These are phyloP conservation scores for Xerocomellus amylosporus DNA, from an alignment of 768 basidiomycete genomes.

Conservation along the genomic window DNA sequence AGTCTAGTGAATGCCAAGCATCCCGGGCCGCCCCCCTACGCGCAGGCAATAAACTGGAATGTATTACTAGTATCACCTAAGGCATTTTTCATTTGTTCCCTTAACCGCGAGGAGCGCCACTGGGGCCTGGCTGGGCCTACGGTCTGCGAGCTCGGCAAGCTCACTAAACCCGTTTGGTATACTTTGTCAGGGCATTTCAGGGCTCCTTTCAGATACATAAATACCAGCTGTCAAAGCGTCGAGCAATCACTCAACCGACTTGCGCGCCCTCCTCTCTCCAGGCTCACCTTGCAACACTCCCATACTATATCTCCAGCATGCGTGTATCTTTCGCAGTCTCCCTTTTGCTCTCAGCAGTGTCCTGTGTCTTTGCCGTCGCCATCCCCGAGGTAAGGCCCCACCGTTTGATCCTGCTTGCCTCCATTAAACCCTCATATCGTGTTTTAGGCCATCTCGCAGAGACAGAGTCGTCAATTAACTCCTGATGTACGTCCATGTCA, in stretches of 20 bases:
- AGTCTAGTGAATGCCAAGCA: no score
- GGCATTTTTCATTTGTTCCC: no score
- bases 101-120: no score
- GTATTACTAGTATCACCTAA: no score
- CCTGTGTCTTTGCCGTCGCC: constrained; percentile 6
- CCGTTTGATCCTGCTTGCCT: neutral
- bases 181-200: constrained; percentile 1
- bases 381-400: constrained; percentile 9
- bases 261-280: neutral
- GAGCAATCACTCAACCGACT: neutral
- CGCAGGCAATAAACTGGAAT: no score
- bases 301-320: constrained; percentile 10
- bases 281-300: no score
- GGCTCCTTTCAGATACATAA: neutral
- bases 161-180: constrained; percentile 14
- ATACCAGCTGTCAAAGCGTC: neutral
- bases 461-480: neutral
- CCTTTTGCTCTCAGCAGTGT: constrained; percentile 12
- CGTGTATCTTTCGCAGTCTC: constrained; percentile 8
- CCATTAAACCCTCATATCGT: neutral
- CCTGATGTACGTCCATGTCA: neutral
- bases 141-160: neutral
- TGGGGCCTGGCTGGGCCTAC: no score
- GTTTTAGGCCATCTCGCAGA: neutral
- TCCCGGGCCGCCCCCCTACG: no score